These are phyloP conservation scores for Endogone sp. DNA, from an alignment of 192 early-diverging fungal genomes.

Conservation along the genomic window DNA sequence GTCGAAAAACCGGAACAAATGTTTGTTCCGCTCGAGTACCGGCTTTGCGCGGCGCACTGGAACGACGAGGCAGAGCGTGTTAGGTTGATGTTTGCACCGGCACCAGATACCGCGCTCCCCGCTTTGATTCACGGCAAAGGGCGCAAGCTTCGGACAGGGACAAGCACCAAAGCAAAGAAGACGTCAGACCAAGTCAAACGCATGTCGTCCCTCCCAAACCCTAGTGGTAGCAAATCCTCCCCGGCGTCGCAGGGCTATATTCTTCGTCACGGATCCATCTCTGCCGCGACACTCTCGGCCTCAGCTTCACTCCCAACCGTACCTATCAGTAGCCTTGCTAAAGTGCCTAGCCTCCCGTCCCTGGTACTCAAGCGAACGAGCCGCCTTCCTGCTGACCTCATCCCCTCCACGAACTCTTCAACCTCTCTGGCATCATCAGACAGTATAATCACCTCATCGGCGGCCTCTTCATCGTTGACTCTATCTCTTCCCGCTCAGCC, in stretches of 20 bases:
- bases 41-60: slow-evolving; percentile 76
- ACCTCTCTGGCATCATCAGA: too few relatives aligned
- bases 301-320: background rate
- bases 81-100: slow-evolving; percentile 45
- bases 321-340: background rate
- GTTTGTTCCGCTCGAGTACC: slow-evolving; percentile 60
- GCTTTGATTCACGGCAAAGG: background rate
- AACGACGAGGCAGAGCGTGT: slow-evolving; percentile 65
- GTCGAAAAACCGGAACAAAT: slow-evolving; percentile 54
- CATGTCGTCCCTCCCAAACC: background rate
- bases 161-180: slow-evolving; percentile 1
- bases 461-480: too few relatives aligned
- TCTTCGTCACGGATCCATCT: too few relatives aligned
- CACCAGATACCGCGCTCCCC: slow-evolving; percentile 3
- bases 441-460: too few relatives aligned
- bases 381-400: too few relatives aligned
- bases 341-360: background rate
- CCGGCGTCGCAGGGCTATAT: too few relatives aligned
- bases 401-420: too few relatives aligned
- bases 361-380: background rate
- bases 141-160: background rate
- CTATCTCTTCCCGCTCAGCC: too few relatives aligned
- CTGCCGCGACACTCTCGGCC: too few relatives aligned
- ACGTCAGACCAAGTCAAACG: background rate
- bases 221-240: background rate